Base-by-base conservation (phyloP, 208 protist genomes). In the Giardia duodenalis region DNA sequence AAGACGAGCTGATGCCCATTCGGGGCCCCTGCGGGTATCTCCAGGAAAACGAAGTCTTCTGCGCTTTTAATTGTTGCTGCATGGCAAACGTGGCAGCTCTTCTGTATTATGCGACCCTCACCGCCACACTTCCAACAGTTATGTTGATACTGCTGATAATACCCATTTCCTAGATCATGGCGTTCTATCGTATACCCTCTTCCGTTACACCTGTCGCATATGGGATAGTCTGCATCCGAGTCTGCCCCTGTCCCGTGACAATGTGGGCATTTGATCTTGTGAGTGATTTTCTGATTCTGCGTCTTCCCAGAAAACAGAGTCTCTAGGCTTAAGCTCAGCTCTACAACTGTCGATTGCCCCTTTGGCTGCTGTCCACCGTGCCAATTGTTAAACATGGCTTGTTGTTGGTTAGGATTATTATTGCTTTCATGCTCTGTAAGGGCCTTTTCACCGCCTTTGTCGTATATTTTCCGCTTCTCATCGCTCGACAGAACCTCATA, bases 61-160 rank as follows among this genome's bases (percentile, higher is more conserved):
- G 30, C 57, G 57, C 10, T 30, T 30, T 76, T 76, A 30, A 76
- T 30, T 30, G 57, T 76, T 30, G 57, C 57, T 30, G 57, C 57
- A 30, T 76, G 57, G 30, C 57, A 76, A 76, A 76, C 57, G 19
- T 30, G 57, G 30, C 57, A 76, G 57, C 57, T 10, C 57, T 76
- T 76, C 57, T 76, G 10, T 10, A 76, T 76, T 76, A 76, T 39
- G 30, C 57, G 57, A 30, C 57, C 57, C 30, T 76, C 57, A 30
- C 57, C 57, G 30, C 57, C 57, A 76, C 57, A 76, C 30, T 76
- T 76, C 57, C 57, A 76, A 76, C 57, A 76, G 57, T 10, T 39
- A 30, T 76, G 57, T 76, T 76, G 57, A 76, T 76, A 76, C 30
- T 76, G 57, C 30, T 76, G 57, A 76, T 76, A 76, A 76, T 76